Conservation (phyloP, 2,329 filamentous ascomycete species). For the Aspergillus sp. region DNA sequence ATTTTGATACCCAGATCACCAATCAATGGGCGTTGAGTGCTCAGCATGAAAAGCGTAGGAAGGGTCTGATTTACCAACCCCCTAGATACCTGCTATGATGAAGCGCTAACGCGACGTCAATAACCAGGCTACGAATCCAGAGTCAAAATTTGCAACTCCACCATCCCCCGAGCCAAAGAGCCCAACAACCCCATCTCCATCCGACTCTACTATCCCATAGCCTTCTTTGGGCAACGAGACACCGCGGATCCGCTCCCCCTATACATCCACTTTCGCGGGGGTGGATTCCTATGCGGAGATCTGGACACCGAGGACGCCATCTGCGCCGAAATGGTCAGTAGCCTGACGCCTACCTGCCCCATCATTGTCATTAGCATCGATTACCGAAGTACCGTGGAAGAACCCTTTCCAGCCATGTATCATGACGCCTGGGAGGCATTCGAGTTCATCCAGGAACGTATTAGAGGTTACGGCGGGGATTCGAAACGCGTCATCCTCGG, state of each 20-base stretch:
- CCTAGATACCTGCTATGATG: too few species aligned
- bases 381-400: conserved; percentile 61
- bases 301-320: conserved; percentile 55
- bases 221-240: too few species aligned
- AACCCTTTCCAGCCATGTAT: conserved; percentile 55
- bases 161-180: not conserved
- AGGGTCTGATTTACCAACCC: too few species aligned
- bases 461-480: conserved; percentile 40
- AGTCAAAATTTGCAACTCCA: not conserved
- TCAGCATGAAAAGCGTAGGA: too few species aligned
- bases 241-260: conserved; percentile 44
- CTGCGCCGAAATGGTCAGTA: conserved; percentile 51
- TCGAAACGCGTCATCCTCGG: conserved; percentile 47
- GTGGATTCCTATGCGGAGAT: conserved; percentile 59
- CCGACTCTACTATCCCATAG: not conserved
- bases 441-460: conserved; percentile 54
- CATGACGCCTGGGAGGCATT: conserved; percentile 57
- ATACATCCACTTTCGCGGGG: conserved; percentile 57
- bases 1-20: too few species aligned
- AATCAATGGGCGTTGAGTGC: too few species aligned
- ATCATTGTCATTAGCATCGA: conserved; percentile 57
- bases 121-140: too few species aligned
- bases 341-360: conserved; percentile 19
- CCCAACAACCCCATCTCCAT: not conserved
- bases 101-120: too few species aligned